Evolutionary conservation across 805 yeast genomes (phyloP).

Genomic region (Geotrichum ghanense): DNA sequence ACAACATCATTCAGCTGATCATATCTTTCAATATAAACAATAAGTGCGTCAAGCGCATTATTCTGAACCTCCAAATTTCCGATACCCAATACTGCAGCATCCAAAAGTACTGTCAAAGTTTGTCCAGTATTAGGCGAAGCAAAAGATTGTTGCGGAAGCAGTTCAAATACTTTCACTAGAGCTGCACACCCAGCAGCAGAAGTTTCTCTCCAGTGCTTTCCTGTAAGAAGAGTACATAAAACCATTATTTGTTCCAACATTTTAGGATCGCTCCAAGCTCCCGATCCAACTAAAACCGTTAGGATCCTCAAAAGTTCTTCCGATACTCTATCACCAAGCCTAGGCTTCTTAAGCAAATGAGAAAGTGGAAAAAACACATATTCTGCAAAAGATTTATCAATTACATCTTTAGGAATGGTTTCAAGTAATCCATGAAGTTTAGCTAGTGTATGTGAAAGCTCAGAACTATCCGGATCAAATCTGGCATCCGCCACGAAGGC

Average conservation of each 20-base stretch:
- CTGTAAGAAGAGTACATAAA: background rate
- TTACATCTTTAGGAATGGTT: conserved; percentile 5
- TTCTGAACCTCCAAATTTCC: conserved; percentile 4
- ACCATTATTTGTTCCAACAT: background rate
- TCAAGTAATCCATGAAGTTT: conserved; percentile 9
- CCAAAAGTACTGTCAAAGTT: background rate
- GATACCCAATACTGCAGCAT: conserved; percentile 6
- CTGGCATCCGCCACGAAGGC: conserved; percentile 7
- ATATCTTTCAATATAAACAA: conserved; percentile 2
- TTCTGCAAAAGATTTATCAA: conserved; percentile 34
- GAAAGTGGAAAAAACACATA: conserved; percentile 53
- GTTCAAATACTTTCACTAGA: background rate
- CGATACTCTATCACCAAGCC: conserved; percentile 34
- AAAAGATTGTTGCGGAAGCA: background rate
- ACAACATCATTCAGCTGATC: conserved; percentile 21
- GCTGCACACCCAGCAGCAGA: background rate
- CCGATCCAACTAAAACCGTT: conserved; percentile 36
- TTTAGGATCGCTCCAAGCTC: conserved; percentile 20
- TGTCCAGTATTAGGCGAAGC: background rate
- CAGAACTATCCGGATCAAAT: conserved; percentile 9
- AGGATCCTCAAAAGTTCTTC: conserved; percentile 37
- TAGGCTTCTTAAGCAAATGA: conserved; percentile 36
- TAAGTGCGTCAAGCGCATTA: conserved; percentile 2
- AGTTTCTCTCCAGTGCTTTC: conserved; percentile 8
- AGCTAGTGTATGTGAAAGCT: conserved; percentile 12